Evolutionary conservation across 768 basidiomycete species (phyloP).

Genomic region (Boletus insuetus): DNA sequence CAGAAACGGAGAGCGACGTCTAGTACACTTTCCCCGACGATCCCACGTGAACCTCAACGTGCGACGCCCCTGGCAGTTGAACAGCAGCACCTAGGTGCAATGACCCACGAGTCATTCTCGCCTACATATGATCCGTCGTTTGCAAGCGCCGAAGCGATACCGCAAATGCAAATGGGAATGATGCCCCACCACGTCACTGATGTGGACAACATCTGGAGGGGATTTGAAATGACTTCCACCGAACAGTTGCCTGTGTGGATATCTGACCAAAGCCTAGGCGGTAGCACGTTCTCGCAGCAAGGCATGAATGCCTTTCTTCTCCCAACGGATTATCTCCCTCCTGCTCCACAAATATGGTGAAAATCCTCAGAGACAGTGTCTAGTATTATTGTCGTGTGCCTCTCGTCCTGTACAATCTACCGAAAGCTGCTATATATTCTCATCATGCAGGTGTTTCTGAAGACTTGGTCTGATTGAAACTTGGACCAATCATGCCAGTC

Average conservation of each 20-base stretch:
- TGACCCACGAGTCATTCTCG: constrained; percentile 50
- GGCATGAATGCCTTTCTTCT: constrained; percentile 86
- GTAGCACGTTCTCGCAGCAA: constrained; percentile 69
- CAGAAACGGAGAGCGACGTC: constrained; percentile 58
- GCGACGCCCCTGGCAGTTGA: constrained; percentile 48
- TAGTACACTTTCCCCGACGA: constrained; percentile 58
- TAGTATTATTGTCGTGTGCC: constrained; percentile 23
- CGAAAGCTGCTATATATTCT: constrained; percentile 18
- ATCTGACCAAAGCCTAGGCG: constrained; percentile 79
- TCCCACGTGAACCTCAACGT: constrained; percentile 53
- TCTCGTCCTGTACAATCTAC: constrained; percentile 22
- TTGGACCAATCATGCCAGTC: constrained; percentile 4
- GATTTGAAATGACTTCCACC: constrained; percentile 66
- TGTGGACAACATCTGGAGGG: constrained; percentile 72
- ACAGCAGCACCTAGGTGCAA: constrained; percentile 34
- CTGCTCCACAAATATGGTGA: constrained; percentile 76
- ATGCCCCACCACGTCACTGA: constrained; percentile 26
- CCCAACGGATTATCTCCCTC: constrained; percentile 69
- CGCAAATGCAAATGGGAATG: constrained; percentile 32
- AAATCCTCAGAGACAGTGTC: constrained; percentile 16
- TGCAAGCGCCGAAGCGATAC: constrained; percentile 32
- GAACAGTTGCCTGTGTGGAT: constrained; percentile 86
- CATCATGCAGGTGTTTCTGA: constrained; percentile 1
- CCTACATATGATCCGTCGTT: constrained; percentile 52
- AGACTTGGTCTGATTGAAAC: constrained; percentile 15